Base-by-base conservation (phyloP, 164 flowering plant genomes). In the Kingdonia uniflora region DNA sequence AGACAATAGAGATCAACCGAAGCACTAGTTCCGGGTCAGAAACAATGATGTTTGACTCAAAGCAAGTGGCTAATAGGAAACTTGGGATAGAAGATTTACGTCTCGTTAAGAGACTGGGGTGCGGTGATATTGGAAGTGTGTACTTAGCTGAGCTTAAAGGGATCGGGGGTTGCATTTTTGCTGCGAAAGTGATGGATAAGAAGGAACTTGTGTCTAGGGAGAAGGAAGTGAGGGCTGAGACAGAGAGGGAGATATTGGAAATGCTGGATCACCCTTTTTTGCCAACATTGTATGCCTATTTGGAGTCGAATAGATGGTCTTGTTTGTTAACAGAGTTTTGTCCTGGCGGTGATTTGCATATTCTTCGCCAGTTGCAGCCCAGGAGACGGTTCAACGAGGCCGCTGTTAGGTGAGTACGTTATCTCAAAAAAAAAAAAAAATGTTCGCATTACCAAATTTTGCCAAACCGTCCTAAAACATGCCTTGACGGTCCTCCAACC, bases 201-300 rank as follows among this genome's bases (percentile, higher is more conserved):
- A 90, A 89, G 33, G 79, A 67, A 61, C 66, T 86, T 72, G 72
- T 20, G 15, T 71, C 70, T 54, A 72, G 80, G 60, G 84, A 79
- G 59, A 89, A 89, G 61, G 60, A 72, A 70, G 16, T 42, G 14
- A 76, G 95, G 66, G 90, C 86, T 29, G 80, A 79, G 65, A 86
- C 95, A 25, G 97, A 89, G 59, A 73, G 75, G 65, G 86, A 81
- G 66, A 84, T 86, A 24, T 58, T 89, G 46, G 80, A 80, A 58
- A 80, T 82, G 69, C 69, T 89, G 49, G 97, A 89, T 66, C 97
- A 89, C 66, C 97, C 97, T 21, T 89, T 89, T 63, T 86, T 89
- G 22, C 97, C 97, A 19, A 84, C 90, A 1, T 61, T 89, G 0
- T 90, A 70, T 76, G 70, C 94, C 11, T 76, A 87, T 68, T 84